Evolutionary conservation across 139 green algal genomes (phyloP), one percentile per base, ranked within the genome.

Genomic region (Astrephomene gubernaculifera): DNA sequence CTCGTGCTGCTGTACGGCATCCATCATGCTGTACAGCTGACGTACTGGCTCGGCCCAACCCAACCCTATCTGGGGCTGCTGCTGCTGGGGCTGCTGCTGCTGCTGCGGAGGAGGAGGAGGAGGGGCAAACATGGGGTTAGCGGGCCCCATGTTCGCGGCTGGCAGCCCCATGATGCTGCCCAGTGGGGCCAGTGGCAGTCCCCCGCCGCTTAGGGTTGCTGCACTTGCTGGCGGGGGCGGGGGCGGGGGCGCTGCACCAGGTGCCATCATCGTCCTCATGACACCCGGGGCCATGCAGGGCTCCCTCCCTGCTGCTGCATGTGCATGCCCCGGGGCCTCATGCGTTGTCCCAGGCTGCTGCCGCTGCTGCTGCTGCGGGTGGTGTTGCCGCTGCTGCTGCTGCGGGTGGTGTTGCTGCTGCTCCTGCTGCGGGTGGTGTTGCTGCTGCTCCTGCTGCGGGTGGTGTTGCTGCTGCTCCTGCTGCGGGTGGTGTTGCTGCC

Each of bases 11-110:
- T 19, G 25, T 8, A 72, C 31, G 17, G 36, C 4, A 25, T 72
- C 65, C 14, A 72, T 14, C 14, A 72, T 7, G 65, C 33, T 17
- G 8, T 72, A 72, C 65, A 72, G 7, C 33, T 72, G 65, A 14
- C 65, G 65, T 45, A 72, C 33, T 21, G 65, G 65, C 65, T 72
- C 65, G 65, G 65, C 65, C 65, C 65, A 72, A 4, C 65, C 65
- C n/a, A n/a, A n/a, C n/a, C n/a, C n/a, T n/a, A n/a, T n/a, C n/a
- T n/a, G n/a, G n/a, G n/a, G n/a, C n/a, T n/a, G n/a, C n/a, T n/a
- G n/a, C n/a, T n/a, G n/a, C n/a, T n/a, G n/a, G n/a, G n/a, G n/a
- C n/a, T n/a, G n/a, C n/a, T n/a, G n/a, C n/a, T n/a, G n/a, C n/a
- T n/a, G n/a, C n/a, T n/a, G n/a, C n/a, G n/a, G n/a, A n/a, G n/a